Percentiles rank a stretch among this genome's conserved stretches.
Conservation (phyloP, 768 basidiomycete genomes). For the Galerina marginata region DNA sequence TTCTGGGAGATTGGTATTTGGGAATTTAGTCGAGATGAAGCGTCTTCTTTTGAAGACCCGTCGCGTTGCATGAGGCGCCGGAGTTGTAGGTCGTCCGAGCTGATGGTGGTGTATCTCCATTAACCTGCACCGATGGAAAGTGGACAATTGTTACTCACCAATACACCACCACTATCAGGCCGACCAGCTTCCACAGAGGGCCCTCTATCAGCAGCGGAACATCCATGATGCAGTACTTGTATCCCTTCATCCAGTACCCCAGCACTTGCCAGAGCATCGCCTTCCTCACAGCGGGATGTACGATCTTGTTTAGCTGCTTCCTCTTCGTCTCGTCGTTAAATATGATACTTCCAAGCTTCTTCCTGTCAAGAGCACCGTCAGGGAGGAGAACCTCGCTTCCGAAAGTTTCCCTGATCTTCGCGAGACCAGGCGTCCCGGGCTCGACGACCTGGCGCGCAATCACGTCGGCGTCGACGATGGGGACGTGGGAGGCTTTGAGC, state of each 20-base stretch:
- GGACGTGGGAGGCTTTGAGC: conserved; percentile 67
- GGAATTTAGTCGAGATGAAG: conserved; percentile 73
- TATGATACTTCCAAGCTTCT: conserved; percentile 82
- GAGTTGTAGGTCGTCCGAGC: conserved; percentile 84
- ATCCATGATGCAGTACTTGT: conserved; percentile 84
- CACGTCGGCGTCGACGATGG: conserved; percentile 93
- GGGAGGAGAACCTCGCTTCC: conserved; percentile 68
- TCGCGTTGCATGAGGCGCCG: conserved; percentile 84
- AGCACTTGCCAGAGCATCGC: conserved; percentile 77
- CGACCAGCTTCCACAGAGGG: conserved; percentile 83
- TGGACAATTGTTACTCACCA: conserved; percentile 59
- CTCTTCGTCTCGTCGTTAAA: conserved; percentile 81
- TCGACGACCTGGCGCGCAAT: conserved; percentile 86
- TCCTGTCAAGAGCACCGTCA: conserved; percentile 80
- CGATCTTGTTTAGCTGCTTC: conserved; percentile 77
- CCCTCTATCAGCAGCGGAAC: conserved; percentile 93
- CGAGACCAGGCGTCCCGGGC: conserved; percentile 79
- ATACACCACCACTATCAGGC: conserved; percentile 86
- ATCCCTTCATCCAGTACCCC: conserved; percentile 75
- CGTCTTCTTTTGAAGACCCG: conserved; percentile 65
- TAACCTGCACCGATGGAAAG: not conserved
- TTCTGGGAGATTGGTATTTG: conserved; percentile 85
- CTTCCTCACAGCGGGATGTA: conserved; percentile 88
- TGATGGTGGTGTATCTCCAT: conserved; percentile 31
- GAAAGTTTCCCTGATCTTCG: conserved; percentile 70